A percentile compares a stretch with the other conserved stretches of the same genome.
These are phyloP conservation scores for Beauveria australis DNA, from an alignment of 2,329 filamentous ascomycete genomes.

Conservation along the genomic window DNA sequence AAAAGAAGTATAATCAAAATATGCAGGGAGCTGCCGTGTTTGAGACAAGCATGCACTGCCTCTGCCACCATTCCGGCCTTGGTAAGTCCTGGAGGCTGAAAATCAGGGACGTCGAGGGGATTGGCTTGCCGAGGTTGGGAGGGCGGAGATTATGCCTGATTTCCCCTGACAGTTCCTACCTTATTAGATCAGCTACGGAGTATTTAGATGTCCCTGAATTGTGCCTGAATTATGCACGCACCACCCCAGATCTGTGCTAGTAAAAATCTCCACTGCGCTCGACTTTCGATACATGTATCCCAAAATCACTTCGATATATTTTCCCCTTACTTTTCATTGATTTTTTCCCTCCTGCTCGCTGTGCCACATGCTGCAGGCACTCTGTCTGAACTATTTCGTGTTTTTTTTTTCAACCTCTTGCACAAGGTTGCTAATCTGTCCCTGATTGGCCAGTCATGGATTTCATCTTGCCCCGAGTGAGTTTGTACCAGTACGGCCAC, in stretches of 20 bases:
- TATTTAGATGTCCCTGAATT: neutral
- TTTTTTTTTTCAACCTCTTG: no score
- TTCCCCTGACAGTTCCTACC: no score
- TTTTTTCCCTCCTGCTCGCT: no score
- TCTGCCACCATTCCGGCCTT: neutral
- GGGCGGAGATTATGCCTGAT: neutral
- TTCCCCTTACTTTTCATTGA: no score
- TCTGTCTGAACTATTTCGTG: no score
- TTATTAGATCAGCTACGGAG: no score
- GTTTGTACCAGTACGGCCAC: no score
- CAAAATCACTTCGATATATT: no score
- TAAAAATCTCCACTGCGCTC: neutral
- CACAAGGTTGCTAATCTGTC: neutral
- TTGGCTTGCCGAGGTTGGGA: neutral
- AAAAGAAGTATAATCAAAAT: neutral
- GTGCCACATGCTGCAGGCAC: no score
- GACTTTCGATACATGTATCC: no score
- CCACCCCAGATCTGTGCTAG: neutral
- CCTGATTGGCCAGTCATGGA: neutral
- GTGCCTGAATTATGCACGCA: neutral
- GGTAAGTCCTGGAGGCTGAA: neutral
- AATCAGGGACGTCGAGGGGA: neutral
- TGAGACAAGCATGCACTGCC: slow-evolving; percentile 6
- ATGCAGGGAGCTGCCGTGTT: neutral
- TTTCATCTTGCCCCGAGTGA: no score